Conservation (phyloP, 805 yeast genomes). For the Pichia kluyveri region DNA sequence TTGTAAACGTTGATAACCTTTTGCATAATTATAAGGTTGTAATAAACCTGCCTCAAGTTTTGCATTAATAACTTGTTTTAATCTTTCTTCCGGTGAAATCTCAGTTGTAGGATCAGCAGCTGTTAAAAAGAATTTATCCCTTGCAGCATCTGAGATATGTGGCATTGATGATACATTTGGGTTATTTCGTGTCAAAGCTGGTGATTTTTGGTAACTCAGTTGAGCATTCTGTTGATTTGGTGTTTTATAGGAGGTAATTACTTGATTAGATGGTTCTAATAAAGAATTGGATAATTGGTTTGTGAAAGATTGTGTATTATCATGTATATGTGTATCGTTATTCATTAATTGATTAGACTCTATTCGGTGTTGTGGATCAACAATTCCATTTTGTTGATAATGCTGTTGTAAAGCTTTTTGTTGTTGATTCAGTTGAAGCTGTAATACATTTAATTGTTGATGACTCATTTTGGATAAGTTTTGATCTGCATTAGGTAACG, state of each 20-base stretch:
- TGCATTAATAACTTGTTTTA: conserved; percentile 90
- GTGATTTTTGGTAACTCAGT: not conserved
- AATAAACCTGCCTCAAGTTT: conserved; percentile 87
- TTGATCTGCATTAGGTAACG: conserved; percentile 1
- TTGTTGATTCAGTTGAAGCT: conserved; percentile 7
- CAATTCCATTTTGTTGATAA: not conserved
- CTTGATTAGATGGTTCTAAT: not conserved
- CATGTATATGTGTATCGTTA: conserved; percentile 5
- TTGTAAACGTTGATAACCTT: conserved; percentile 85
- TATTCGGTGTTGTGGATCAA: not conserved
- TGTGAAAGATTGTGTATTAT: not conserved
- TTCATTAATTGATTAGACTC: not conserved
- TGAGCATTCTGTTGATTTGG: conserved; percentile 3
- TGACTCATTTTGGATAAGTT: conserved; percentile 3
- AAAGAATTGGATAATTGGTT: conserved; percentile 3
- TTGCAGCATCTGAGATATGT: conserved; percentile 61
- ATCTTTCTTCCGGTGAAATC: conserved; percentile 85
- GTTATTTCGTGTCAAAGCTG: not conserved
- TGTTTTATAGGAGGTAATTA: not conserved
- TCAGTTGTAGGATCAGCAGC: conserved; percentile 97
- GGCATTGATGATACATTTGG: conserved; percentile 12
- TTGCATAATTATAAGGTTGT: conserved; percentile 89
- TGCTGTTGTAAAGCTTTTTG: conserved; percentile 3
- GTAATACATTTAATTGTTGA: conserved; percentile 4
- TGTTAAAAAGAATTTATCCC: conserved; percentile 87